Evolutionary conservation across 108 stramenopile genomes (phyloP).

Genomic region (Fragilariopsis cylindrus): DNA sequence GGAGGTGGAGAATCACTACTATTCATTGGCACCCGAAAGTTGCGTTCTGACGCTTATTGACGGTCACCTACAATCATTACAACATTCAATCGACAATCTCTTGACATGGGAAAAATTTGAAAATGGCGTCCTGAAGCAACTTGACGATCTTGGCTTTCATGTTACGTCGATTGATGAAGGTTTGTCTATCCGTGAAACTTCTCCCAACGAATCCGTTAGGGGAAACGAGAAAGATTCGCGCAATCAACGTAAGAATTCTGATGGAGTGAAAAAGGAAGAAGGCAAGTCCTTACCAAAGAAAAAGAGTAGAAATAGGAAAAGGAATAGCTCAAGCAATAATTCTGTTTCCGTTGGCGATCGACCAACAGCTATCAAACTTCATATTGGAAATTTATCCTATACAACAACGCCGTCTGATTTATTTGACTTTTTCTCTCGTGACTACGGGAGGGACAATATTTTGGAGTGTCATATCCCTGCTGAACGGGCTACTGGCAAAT

Average conservation of each 20-base stretch:
- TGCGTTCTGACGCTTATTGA: slow-evolving; percentile 83
- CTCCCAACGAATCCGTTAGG: background rate
- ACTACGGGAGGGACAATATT: slow-evolving; percentile 77
- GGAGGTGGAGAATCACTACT: slow-evolving; percentile 83
- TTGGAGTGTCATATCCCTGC: slow-evolving; percentile 89
- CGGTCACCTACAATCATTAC: slow-evolving; percentile 77
- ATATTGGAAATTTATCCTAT: slow-evolving; percentile 86
- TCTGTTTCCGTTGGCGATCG: slow-evolving; percentile 35
- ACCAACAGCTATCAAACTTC: slow-evolving; percentile 82
- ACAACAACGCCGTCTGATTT: slow-evolving; percentile 70
- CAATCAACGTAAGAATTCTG: slow-evolving; percentile 20
- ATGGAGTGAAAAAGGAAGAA: slow-evolving; percentile 36
- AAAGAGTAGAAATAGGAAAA: slow-evolving; percentile 47
- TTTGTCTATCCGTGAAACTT: background rate
- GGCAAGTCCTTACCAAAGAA: slow-evolving; percentile 35
- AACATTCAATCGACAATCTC: slow-evolving; percentile 63
- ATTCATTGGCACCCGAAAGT: slow-evolving; percentile 78
- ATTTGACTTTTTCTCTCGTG: slow-evolving; percentile 69
- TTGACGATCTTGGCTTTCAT: slow-evolving; percentile 63
- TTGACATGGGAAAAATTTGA: slow-evolving; percentile 51
- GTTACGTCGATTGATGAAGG: slow-evolving; percentile 19
- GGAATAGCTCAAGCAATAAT: slow-evolving; percentile 30
- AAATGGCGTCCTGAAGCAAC: slow-evolving; percentile 47
- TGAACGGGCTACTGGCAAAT: slow-evolving; percentile 77
- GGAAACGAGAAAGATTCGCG: slow-evolving; percentile 19